Evolutionary conservation across 2,329 filamentous ascomycete species (phyloP), one percentile per base, ranked within the genome.

Genomic region (Neonectria hederae): DNA sequence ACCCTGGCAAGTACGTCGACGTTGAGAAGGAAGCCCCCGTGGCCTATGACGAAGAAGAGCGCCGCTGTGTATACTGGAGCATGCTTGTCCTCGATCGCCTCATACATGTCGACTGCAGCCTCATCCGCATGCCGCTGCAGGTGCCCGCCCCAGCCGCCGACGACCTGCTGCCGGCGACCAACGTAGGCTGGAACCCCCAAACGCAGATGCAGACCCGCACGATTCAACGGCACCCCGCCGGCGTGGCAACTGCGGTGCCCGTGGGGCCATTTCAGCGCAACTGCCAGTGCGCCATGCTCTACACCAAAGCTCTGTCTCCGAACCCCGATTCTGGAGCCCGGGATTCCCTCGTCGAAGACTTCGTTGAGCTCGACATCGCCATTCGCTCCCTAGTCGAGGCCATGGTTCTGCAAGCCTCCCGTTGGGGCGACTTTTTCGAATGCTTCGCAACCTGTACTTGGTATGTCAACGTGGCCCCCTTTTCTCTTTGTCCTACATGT

Each of bases 21-120:
- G 72, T 69, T 14, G 70, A 76, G 22, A 73, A 73, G 60, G 73
- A 76, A 21, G 57, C 65, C 14, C 70, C 70, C 17, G 71, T 76
- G 9, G 64, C 68, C 26, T 73, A 70, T 26, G 75, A 77, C 42
- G 78, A 81, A 21, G 78, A 83, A 63, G 79, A 82, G 65, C 75
- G 74, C 6, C 75, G 80, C 49, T 76, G 78, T 45, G 69, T 82
- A 30, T 83, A 82, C 75, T 83, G 81, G 81, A 78, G 76, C 2
- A 71, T 83, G 45, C 79, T 83, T 62, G 80, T 83, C 19, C 72
- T 83, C 30, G 81, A 83, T 62, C 79, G 82, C 38, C 72, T 78
- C 38, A 68, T 76, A 30, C 77, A 78, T 43, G 73, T 76, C 45
- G 76, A 79, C 61, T 73, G 69, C 52, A 67, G 67, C 54, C 72